phyloP scores from a whole-genome alignment of 345 rosid species.

The Eucalyptus paniculata region DNA sequence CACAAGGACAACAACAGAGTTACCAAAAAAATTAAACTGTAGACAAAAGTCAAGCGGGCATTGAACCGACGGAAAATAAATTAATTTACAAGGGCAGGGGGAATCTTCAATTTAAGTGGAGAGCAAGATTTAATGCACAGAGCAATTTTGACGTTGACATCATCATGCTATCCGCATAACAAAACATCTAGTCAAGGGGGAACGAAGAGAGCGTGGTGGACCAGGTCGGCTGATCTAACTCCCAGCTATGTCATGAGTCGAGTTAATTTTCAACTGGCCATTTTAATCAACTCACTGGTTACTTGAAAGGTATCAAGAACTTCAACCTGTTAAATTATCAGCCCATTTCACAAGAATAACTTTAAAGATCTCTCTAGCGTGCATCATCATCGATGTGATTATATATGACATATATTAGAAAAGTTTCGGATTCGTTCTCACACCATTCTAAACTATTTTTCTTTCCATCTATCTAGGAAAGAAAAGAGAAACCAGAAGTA shows the following conservation, averaged over 20 bases:
- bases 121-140: neutral
- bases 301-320: fast-evolving
- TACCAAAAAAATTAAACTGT: fast-evolving
- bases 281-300: fast-evolving
- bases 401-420: too few species aligned
- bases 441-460: fast-evolving
- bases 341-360: too few species aligned
- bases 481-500: fast-evolving
- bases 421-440: fast-evolving
- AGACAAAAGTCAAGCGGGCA: neutral
- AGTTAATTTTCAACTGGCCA: too few species aligned
- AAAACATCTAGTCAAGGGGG: neutral
- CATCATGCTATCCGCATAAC: neutral
- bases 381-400: too few species aligned
- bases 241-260: fast-evolving
- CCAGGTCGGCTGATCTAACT: neutral
- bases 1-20: too few species aligned
- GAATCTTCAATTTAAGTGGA: neutral
- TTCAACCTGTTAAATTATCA: too few species aligned
- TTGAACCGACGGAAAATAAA: fast-evolving
- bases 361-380: too few species aligned
- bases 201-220: neutral
- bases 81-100: fast-evolving
- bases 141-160: too few species aligned
- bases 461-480: fast-evolving